Percentiles rank a stretch among this genome's conserved stretches.
Conservation (phyloP, 441 rosid species). For the Erysimum pusillum region DNA sequence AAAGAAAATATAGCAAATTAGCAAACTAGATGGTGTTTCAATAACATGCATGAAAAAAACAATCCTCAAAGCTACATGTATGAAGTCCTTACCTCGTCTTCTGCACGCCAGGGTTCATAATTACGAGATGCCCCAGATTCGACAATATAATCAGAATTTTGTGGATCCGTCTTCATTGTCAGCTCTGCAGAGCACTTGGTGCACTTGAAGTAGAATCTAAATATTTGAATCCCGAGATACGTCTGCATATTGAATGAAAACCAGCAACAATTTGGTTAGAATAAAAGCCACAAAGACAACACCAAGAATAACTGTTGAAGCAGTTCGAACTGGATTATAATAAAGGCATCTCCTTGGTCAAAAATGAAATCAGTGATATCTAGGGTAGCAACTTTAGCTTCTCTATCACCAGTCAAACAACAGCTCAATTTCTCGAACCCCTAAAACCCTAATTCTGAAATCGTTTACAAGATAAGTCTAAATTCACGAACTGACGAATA, state of each 20-base stretch:
- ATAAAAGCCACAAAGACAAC: background rate
- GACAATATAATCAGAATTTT: slow-evolving; percentile 80
- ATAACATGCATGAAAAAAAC: background rate
- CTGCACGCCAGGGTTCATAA: slow-evolving; percentile 92
- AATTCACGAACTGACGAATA: slow-evolving; percentile 2
- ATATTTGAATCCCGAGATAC: slow-evolving; percentile 83
- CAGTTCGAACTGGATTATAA: background rate
- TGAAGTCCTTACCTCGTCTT: slow-evolving; percentile 67
- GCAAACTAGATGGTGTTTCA: slow-evolving; percentile 9
- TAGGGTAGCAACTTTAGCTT: slow-evolving; percentile 1
- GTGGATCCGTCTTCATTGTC: slow-evolving; percentile 84
- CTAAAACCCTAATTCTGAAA: slow-evolving; percentile 43
- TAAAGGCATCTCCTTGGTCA: slow-evolving; percentile 29
- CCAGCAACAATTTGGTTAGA: slow-evolving; percentile 11
- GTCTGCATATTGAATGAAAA: slow-evolving; percentile 56
- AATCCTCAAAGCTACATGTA: slow-evolving; percentile 24
- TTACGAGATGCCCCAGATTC: slow-evolving; percentile 85
- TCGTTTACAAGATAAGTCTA: slow-evolving; percentile 3
- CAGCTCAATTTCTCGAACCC: slow-evolving; percentile 34
- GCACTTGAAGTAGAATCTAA: slow-evolving; percentile 80
- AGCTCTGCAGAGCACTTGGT: slow-evolving; percentile 87
- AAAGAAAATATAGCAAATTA: slow-evolving; percentile 8
- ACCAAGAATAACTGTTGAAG: slow-evolving; percentile 8
- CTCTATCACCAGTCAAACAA: slow-evolving; percentile 6
- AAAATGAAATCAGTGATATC: background rate